Base-by-base conservation (phyloP, 225 moss, liverwort and hornwort species). In the Pseudisothecium myosuroides region DNA sequence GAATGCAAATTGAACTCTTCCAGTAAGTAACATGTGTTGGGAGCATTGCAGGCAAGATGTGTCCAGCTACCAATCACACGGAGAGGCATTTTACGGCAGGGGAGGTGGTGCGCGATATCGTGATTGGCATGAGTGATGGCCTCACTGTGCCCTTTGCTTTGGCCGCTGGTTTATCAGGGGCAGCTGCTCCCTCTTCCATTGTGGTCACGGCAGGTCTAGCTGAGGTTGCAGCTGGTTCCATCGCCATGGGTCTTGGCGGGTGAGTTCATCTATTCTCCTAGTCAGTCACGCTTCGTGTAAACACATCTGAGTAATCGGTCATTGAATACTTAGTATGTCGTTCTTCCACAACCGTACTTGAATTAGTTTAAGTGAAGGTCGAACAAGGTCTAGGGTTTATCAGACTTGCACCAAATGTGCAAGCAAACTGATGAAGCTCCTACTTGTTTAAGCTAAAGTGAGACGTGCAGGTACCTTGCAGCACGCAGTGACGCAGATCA, bases 241-340 rank as follows among this genome's bases (percentile, higher is more conserved):
- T 98, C 24, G 97, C 98, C 67, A 98, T 98, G 98, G 98, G 98
- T 17, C 95, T 98, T 73, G 98, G 98, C 90, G 98, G 98, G 98
- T 98, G 80, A 65, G 95, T 90, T 85, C 71, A 47, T 75, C 80
- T 90, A 43, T 60, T 75, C 43, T 59, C 72, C 16, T 78, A 39
- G 20, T 47, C 76, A 39, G 27, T 79, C 79, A 67, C 60, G 68
- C 83, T 27, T 76, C 69, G 13, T 64, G 58, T 45, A 74, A 68
- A 54, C 45, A 69, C 12, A 74, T 74, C 54, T 41, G 54, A 58
- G 22, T 56, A 32, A 71, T 43, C 16, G 15, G 37, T 69, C 11
- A 77, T 86, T 56, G 64, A 63, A 77, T 50, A 37, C n/a, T 85
- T 80, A 32, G 34, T 50, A 66, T 58, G 58, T 55, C 26, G 61